Evolutionary conservation across 306 rosid genomes (phyloP).

Genomic region (Glycine tomentella): DNA sequence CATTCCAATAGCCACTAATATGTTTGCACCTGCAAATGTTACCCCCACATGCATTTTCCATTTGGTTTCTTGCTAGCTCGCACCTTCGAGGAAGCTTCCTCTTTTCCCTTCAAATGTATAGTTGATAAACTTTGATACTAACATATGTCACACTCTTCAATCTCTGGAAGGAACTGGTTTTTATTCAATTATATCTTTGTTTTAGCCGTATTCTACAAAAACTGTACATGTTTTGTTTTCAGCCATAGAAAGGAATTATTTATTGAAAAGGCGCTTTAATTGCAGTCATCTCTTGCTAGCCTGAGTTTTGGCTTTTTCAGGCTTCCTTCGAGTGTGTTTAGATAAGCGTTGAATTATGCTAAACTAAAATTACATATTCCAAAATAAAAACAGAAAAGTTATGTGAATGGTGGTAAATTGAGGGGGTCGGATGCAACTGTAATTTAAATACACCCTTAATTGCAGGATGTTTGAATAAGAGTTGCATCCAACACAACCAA

Average conservation of each 20-base stretch:
- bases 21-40: neutral
- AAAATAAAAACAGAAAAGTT: too few relatives aligned
- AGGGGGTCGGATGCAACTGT: too few relatives aligned
- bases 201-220: neutral
- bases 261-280: too few relatives aligned
- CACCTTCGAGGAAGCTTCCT: constrained; percentile 44
- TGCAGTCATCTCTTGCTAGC: too few relatives aligned
- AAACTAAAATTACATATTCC: too few relatives aligned
- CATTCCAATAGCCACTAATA: constrained; percentile 10
- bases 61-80: neutral
- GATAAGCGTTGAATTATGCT: too few relatives aligned
- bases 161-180: neutral
- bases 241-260: neutral
- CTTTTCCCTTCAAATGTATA: constrained; percentile 21
- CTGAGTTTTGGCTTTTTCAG: too few relatives aligned
- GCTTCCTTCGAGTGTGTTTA: too few relatives aligned
- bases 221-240: neutral
- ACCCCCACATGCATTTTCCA: constrained; percentile 37
- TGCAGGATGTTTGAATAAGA: too few relatives aligned
- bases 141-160: neutral
- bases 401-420: too few relatives aligned
- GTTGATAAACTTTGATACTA: neutral
- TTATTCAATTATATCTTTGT: neutral
- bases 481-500: too few relatives aligned
- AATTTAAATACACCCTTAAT: too few relatives aligned